A percentile compares a stretch with the other conserved stretches of the same genome.
phyloP scores from a whole-genome alignment of 108 stramenopile genomes.

The Conticribra guillardii region DNA sequence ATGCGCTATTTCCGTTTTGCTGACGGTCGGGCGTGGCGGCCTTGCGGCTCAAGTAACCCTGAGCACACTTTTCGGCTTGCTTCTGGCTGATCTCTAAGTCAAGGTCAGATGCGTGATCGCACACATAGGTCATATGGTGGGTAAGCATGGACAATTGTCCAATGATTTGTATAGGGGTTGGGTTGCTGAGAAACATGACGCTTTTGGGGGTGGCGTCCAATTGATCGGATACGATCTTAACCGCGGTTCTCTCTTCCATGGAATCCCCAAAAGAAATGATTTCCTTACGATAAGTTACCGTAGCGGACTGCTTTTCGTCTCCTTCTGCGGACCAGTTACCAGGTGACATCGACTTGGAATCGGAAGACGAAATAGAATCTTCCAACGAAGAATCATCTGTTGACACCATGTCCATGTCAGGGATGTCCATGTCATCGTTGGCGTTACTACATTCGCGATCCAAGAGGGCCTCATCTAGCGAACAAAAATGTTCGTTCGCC shows the following conservation, averaged over 20 bases:
- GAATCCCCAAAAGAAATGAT: slow-evolving; percentile 90
- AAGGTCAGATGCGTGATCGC: slow-evolving; percentile 51
- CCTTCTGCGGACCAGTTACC: slow-evolving; percentile 1
- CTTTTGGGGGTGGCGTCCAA: slow-evolving; percentile 73
- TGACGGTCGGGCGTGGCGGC: neutral
- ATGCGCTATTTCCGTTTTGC: neutral
- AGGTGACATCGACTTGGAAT: slow-evolving; percentile 39
- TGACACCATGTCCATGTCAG: slow-evolving; percentile 51
- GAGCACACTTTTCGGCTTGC: slow-evolving; percentile 80
- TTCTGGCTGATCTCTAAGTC: slow-evolving; percentile 77
- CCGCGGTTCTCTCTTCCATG: slow-evolving; percentile 88
- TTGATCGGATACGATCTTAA: slow-evolving; percentile 85
- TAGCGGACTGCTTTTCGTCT: neutral
- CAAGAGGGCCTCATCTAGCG: slow-evolving; percentile 55
- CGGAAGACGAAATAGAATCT: slow-evolving; percentile 59
- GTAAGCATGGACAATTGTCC: slow-evolving; percentile 86
- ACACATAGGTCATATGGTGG: slow-evolving; percentile 81
- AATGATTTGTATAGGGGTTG: slow-evolving; percentile 76
- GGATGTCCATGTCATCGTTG: slow-evolving; percentile 27
- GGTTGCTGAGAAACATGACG: slow-evolving; percentile 79
- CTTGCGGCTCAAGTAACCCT: slow-evolving; percentile 48
- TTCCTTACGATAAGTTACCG: slow-evolving; percentile 28
- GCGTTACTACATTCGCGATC: slow-evolving; percentile 43
- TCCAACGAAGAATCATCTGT: slow-evolving; percentile 48
- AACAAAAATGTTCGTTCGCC: slow-evolving; percentile 81